Evolutionary conservation across 225 moss, liverwort and hornwort species (phyloP).

Genomic region (Polytrichum commune): DNA sequence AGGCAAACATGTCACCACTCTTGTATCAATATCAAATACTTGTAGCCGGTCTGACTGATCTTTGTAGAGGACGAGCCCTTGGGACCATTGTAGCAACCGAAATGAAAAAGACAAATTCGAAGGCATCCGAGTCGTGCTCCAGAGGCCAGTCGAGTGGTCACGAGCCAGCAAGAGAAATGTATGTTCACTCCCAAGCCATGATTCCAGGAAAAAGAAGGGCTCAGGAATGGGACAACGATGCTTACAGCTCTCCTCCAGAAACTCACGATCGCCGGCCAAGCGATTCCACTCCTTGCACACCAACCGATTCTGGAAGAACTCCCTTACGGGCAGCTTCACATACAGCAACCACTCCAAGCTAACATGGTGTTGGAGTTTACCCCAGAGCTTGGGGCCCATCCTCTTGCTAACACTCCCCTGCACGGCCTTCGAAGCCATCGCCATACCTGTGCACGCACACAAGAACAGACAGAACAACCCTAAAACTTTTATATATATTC

Average conservation of each 20-base stretch:
- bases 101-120: neutral
- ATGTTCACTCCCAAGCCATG: accelerated
- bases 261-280: slow-evolving; percentile 9
- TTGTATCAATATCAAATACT: neutral
- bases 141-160: slow-evolving; percentile 1
- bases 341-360: slow-evolving; percentile 7
- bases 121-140: slow-evolving; percentile 6
- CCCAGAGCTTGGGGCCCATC: slow-evolving; percentile 20
- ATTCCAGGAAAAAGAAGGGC: slow-evolving; percentile 14
- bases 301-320: slow-evolving; percentile 19
- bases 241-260: slow-evolving; percentile 16
- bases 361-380: slow-evolving; percentile 12
- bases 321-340: slow-evolving; percentile 8
- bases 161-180: neutral
- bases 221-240: neutral
- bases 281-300: slow-evolving; percentile 34
- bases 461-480: too few relatives aligned
- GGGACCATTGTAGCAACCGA: neutral
- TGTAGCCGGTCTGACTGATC: neutral
- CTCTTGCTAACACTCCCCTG: neutral
- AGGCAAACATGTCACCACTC: neutral
- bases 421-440: neutral
- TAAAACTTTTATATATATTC: too few relatives aligned
- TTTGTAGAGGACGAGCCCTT: neutral
- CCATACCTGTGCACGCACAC: too few relatives aligned